These are phyloP conservation scores for Pseudogymnoascus sp. DNA, from an alignment of 2,329 filamentous ascomycete genomes.

Conservation along the genomic window DNA sequence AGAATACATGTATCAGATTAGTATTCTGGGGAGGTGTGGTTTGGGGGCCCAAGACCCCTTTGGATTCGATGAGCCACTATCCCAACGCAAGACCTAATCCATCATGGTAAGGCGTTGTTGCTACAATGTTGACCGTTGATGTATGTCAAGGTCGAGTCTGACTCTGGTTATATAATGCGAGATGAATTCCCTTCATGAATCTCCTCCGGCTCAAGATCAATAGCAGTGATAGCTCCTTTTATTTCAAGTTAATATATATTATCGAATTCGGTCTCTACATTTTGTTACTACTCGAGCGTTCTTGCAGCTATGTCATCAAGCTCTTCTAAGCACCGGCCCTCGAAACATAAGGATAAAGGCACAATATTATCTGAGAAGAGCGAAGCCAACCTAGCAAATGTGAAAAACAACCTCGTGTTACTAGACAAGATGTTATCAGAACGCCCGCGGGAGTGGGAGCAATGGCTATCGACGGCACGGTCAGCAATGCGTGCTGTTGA, in stretches of 20 bases:
- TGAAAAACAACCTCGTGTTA: neutral
- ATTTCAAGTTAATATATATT: neutral
- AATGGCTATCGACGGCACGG: slow-evolving; percentile 32
- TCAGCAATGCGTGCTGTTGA: slow-evolving; percentile 34
- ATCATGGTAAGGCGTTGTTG: neutral
- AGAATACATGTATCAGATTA: neutral
- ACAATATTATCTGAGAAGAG: neutral
- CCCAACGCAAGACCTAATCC: neutral
- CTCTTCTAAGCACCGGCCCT: neutral
- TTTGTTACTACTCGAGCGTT: neutral
- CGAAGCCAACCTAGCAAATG: slow-evolving; percentile 1
- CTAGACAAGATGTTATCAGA: slow-evolving; percentile 17
- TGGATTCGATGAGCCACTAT: neutral
- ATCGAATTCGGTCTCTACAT: neutral
- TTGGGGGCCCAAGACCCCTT: neutral
- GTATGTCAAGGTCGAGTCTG: neutral
- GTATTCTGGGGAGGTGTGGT: neutral
- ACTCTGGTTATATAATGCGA: neutral
- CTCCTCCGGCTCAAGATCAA: neutral
- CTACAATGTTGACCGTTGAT: neutral
- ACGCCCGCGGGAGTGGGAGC: slow-evolving; percentile 23
- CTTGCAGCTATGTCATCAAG: neutral
- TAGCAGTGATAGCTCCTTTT: neutral
- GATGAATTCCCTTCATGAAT: neutral
- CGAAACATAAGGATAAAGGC: neutral